A percentile compares a stretch with the other conserved stretches of the same genome.
Evolutionary conservation across 805 yeast genomes (phyloP).

Genomic region (Torulaspora gathmanii): DNA sequence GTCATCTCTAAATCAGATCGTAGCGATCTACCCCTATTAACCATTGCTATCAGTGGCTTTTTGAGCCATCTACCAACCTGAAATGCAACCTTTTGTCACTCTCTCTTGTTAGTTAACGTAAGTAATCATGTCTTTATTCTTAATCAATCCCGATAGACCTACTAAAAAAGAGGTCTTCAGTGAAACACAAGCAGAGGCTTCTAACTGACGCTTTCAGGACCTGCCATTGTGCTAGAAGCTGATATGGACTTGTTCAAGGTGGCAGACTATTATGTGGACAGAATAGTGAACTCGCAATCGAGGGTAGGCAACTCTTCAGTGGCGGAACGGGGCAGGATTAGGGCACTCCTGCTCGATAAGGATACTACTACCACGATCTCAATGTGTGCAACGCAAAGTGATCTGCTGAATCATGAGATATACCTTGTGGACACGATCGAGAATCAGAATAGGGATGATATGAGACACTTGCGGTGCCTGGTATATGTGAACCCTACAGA

Average conservation of each 20-base stretch:
- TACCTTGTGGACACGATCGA: slow-evolving; percentile 72
- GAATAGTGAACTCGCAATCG: slow-evolving; percentile 35
- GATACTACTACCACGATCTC: slow-evolving; percentile 80
- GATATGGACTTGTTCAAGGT: slow-evolving; percentile 46
- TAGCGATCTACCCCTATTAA: slow-evolving; percentile 17
- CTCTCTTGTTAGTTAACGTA: no score
- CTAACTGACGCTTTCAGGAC: neutral
- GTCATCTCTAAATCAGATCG: slow-evolving; percentile 16
- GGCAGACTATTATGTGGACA: slow-evolving; percentile 42
- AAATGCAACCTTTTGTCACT: neutral
- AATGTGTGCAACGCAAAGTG: slow-evolving; percentile 85
- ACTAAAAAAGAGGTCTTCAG: neutral
- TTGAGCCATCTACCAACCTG: neutral
- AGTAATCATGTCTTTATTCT: neutral
- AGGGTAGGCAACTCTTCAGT: slow-evolving; percentile 15
- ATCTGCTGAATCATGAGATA: slow-evolving; percentile 74
- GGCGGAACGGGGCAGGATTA: slow-evolving; percentile 42
- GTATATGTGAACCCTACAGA: slow-evolving; percentile 72
- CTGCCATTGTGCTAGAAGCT: neutral
- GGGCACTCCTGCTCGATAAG: slow-evolving; percentile 73
- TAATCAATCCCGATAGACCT: neutral
- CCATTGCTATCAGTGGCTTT: slow-evolving; percentile 11
- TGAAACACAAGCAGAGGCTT: neutral
- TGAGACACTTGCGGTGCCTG: slow-evolving; percentile 78
- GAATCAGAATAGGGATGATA: slow-evolving; percentile 54